Conservation (phyloP, 1,139 yeast genomes). For the Oligophagozyma castellii region DNA sequence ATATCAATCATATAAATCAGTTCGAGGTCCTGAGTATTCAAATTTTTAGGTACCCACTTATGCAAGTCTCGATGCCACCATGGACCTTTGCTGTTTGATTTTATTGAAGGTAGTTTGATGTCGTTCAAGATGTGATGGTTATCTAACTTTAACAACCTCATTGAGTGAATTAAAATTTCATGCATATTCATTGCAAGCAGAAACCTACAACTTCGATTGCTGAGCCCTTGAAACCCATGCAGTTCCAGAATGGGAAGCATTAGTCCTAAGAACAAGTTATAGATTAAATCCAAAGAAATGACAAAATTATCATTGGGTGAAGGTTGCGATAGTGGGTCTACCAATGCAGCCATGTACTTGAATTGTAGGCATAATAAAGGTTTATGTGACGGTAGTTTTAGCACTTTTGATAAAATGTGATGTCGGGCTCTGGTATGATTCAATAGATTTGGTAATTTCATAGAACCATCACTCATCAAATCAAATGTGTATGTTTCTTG, state of each 20-base stretch:
- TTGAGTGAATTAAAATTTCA: conserved; percentile 30
- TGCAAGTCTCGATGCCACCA: conserved; percentile 29
- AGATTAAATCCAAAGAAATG: conserved; percentile 40
- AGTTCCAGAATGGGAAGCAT: conserved; percentile 13
- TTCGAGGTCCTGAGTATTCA: conserved; percentile 30
- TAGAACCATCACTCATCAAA: conserved; percentile 11
- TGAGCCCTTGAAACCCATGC: conserved; percentile 4
- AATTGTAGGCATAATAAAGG: conserved; percentile 16
- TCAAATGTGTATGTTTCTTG: conserved; percentile 22
- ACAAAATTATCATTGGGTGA: conserved; percentile 40
- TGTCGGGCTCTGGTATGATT: conserved; percentile 21
- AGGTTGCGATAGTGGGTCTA: conserved; percentile 61
- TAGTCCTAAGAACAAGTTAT: conserved; percentile 39
- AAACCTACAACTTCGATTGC: conserved; percentile 21
- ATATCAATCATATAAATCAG: conserved; percentile 40
- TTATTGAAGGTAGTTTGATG: too few species aligned
- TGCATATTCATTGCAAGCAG: conserved; percentile 33
- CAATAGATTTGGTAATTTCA: conserved; percentile 15
- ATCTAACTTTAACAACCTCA: conserved; percentile 31
- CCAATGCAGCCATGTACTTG: conserved; percentile 26
- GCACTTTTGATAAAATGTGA: conserved; percentile 12
- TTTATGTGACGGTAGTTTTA: conserved; percentile 9
- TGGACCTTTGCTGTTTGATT: too few species aligned
- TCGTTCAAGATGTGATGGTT: conserved; percentile 34
- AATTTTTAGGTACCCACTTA: conserved; percentile 40